Base-by-base conservation (phyloP, 1,284 basidiomycete species). In the Rhodotorula sp. region DNA sequence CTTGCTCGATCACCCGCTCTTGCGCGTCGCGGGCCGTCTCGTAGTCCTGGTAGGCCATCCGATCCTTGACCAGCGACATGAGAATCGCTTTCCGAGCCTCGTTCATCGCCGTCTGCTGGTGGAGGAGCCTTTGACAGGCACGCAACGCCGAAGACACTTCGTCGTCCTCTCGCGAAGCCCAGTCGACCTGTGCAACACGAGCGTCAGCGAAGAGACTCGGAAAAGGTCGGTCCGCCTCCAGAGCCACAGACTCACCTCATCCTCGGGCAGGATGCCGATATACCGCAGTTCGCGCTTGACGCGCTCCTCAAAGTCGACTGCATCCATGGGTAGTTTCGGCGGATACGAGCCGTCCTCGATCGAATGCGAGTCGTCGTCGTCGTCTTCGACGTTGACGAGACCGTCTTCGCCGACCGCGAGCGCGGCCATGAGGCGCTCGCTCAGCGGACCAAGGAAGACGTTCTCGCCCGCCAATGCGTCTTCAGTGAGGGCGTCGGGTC, bases 21-120 rank as follows among this genome's bases (percentile, higher is more conserved):
- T 95, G 85, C 7, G 88, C 85, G 69, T 94, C 92, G 23, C 91
- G 86, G 8, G 87, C 80, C 47, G 90, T 88, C 71, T 91, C 82
- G 81, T 93, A 95, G 78, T 95, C 93, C 79, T 93, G 91, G 80
- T 92, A 92, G 5, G 89, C 93, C 60, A 98, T 86, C 26, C 94
- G 87, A 77, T 93, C 90, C 74, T 88, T 88, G n/a, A 93, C 93
- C 71, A 94, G 86, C 26, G 85, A 84, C 28, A 85, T 86, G 2
- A 98, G 85, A 0, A 90, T 88, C 34, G 82, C 82, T 79, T 90
- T 91, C 34, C 95, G 90, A 18, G 87, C 86, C 77, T 92, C 92
- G 83, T 98, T 98, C 70, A 88, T 85, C 14, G 88, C 85, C 2
- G 90, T 85, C 66, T 97, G 91, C 10, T 83, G 84, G 8, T 89